These are phyloP conservation scores for Tuber melanosporum DNA, from an alignment of 495 filamentous ascomycete genomes.

Conservation along the genomic window DNA sequence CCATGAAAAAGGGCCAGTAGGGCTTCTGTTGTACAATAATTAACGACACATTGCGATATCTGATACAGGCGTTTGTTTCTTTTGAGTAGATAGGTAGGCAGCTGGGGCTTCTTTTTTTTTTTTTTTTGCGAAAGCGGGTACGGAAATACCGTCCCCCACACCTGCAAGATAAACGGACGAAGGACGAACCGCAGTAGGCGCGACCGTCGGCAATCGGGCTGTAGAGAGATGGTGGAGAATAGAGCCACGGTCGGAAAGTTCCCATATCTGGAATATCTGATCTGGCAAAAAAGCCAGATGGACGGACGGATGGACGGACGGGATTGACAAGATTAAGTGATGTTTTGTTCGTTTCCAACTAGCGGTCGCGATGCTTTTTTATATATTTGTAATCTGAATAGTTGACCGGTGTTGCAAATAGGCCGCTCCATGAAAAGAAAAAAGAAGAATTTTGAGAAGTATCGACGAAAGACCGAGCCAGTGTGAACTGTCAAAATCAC, in stretches of 20 bases:
- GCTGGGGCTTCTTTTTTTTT: neutral
- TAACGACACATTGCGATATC: conserved; percentile 6
- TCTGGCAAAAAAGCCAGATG: neutral
- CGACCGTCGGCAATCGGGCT: neutral
- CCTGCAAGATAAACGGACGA: neutral
- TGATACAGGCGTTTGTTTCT: conserved; percentile 4
- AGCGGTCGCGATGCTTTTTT: conserved; percentile 2
- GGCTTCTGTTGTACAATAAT: neutral
- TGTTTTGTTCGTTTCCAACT: conserved; percentile 2
- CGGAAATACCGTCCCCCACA: neutral
- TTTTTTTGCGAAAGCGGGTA: neutral
- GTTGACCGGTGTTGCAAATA: conserved; percentile 5
- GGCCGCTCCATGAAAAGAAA: conserved; percentile 6
- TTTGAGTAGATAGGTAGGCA: neutral
- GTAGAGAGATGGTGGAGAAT: neutral
- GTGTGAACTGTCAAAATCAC: conserved; percentile 1
- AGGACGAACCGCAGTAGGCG: neutral
- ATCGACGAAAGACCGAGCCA: conserved; percentile 5
- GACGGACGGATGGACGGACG: neutral
- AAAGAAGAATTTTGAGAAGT: conserved; percentile 4
- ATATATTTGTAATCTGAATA: conserved; percentile 6
- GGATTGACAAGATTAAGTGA: conserved; percentile 4
- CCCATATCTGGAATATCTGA: neutral
- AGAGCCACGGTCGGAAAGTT: conserved; percentile 1
- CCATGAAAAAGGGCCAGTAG: neutral